Conservation (phyloP, 2,329 filamentous ascomycete genomes). For the Penicillium sp. region DNA sequence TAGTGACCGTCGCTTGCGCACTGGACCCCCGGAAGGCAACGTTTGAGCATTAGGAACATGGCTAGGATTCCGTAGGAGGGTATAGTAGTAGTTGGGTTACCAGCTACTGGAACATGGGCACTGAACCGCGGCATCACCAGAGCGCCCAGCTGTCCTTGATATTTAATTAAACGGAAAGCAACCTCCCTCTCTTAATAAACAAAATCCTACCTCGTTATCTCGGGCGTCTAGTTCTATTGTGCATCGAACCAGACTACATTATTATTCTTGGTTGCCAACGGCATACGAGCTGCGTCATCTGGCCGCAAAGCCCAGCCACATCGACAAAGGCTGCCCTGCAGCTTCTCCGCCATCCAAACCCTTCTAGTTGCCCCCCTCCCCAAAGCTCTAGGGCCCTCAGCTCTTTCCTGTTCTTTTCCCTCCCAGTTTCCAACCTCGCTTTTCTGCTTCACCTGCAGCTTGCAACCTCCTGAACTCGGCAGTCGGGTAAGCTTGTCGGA, state of each 20-base stretch:
- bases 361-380: background rate
- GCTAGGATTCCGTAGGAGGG: too few species aligned
- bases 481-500: slow-evolving; percentile 5
- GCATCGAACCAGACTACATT: background rate
- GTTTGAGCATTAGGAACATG: background rate
- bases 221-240: background rate
- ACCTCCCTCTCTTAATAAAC: background rate
- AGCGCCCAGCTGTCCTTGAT: background rate
- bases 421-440: slow-evolving; percentile 1
- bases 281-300: slow-evolving; percentile 21
- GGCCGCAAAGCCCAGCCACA: slow-evolving; percentile 18
- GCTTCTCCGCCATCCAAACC: background rate
- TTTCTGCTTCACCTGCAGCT: background rate
- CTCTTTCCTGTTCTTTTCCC: slow-evolving; percentile 5
- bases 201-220: background rate
- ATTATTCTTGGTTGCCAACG: slow-evolving; percentile 5
- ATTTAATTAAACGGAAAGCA: background rate
- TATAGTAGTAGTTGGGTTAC: too few species aligned
- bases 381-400: slow-evolving; percentile 10
- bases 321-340: background rate
- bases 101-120: background rate
- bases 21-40: background rate
- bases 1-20: background rate
- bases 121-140: background rate
- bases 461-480: background rate